phyloP scores from a whole-genome alignment of 2,329 filamentous ascomycete species.

The Thyridium curvatum region DNA sequence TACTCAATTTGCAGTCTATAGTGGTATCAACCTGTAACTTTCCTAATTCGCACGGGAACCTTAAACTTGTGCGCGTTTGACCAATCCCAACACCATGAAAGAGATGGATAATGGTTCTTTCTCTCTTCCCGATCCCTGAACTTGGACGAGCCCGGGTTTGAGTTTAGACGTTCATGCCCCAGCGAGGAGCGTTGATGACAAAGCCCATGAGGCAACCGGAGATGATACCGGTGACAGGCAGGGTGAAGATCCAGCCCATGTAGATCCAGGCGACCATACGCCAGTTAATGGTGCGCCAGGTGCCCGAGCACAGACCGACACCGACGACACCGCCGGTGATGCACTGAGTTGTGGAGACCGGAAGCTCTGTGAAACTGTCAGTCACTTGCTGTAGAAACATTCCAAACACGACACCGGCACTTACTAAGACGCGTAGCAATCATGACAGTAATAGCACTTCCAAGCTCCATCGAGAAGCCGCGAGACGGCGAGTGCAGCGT shows the following conservation, averaged over 20 bases:
- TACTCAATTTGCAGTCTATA: no score
- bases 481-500: constrained; percentile 50
- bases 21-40: no score
- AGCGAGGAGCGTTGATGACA: constrained; percentile 54
- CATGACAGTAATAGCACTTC: constrained; percentile 55
- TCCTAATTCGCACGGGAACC: no score
- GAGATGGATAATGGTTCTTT: no score
- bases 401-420: constrained; percentile 8
- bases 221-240: constrained; percentile 49
- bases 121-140: not conserved
- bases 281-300: constrained; percentile 55
- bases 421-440: constrained; percentile 53
- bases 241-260: constrained; percentile 53
- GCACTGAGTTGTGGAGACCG: constrained; percentile 60
- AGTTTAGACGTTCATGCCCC: constrained; percentile 15
- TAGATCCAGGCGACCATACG: constrained; percentile 56
- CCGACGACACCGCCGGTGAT: constrained; percentile 57
- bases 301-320: constrained; percentile 55
- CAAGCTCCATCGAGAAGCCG: constrained; percentile 52
- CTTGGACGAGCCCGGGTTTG: no score
- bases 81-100: no score
- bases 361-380: constrained; percentile 35
- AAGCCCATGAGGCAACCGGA: constrained; percentile 57
- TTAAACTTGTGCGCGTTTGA: no score
- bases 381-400: not conserved